These are phyloP conservation scores for Asclepias syriaca DNA, from an alignment of 257 asterid species.

Conservation along the genomic window DNA sequence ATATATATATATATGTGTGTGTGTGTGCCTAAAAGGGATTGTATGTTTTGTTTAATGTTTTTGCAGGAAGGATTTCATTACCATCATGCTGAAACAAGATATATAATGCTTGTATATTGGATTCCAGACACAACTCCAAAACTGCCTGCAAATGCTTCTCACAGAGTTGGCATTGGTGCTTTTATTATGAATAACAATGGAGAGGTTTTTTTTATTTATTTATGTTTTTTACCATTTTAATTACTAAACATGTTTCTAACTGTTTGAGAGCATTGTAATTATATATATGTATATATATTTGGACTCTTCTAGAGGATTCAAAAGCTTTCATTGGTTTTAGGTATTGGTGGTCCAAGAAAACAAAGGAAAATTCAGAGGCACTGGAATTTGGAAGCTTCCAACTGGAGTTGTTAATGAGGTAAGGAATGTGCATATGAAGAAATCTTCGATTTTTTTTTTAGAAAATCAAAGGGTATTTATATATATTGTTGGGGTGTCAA, in stretches of 20 bases:
- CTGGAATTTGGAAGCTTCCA: constrained; percentile 21
- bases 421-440: too few species aligned
- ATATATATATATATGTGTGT: too few species aligned
- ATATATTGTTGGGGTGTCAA: too few species aligned
- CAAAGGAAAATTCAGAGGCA: constrained; percentile 15
- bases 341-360: constrained; percentile 20
- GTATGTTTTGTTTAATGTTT: constrained; percentile 1
- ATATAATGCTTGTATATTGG: constrained; percentile 83
- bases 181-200: constrained; percentile 61
- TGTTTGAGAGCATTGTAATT: too few species aligned
- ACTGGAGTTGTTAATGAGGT: constrained; percentile 22
- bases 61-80: constrained; percentile 84
- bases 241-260: too few species aligned
- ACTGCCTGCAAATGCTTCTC: constrained; percentile 75
- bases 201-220: constrained; percentile 38
- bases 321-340: not conserved
- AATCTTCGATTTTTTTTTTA: too few species aligned
- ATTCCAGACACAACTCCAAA: constrained; percentile 50
- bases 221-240: too few species aligned
- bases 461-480: too few species aligned
- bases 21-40: not conserved
- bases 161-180: constrained; percentile 82
- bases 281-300: not conserved
- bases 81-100: constrained; percentile 81
- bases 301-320: not conserved